A percentile compares a stretch with the other conserved stretches of the same genome.
These are phyloP conservation scores for Solanum infundibuliforme DNA, from an alignment of 257 asterid species.

Conservation along the genomic window DNA sequence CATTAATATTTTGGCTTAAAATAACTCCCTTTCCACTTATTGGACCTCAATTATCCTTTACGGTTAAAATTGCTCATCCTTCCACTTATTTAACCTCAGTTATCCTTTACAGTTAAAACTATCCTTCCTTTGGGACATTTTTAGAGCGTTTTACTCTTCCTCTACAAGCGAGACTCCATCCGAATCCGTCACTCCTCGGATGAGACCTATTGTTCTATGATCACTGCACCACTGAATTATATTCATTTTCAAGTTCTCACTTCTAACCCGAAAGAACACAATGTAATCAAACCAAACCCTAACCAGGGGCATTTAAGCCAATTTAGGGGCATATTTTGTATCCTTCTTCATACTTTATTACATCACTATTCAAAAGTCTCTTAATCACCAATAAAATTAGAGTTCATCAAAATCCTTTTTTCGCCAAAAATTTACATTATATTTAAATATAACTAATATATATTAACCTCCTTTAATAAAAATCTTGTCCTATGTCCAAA, in stretches of 20 bases:
- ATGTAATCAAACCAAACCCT: not conserved
- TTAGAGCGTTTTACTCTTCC: not conserved
- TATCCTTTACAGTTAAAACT: not conserved
- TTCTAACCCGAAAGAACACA: no score
- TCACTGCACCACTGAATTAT: not conserved
- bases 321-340: not conserved
- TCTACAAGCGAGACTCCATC: not conserved
- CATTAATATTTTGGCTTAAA: not conserved
- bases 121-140: not conserved
- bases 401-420: not conserved
- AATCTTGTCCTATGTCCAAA: not conserved
- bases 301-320: not conserved
- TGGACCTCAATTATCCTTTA: not conserved
- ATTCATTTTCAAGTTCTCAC: no score
- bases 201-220: no score
- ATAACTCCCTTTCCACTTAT: no score
- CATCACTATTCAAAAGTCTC: accelerated
- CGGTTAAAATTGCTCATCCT: not conserved
- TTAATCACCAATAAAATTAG: accelerated
- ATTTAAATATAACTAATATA: not conserved
- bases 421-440: not conserved
- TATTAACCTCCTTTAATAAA: not conserved
- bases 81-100: not conserved
- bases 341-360: not conserved
- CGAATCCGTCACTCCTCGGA: not conserved